phyloP scores from a whole-genome alignment of 2,329 filamentous ascomycete genomes.

The Fusarium pseudocircinatum region DNA sequence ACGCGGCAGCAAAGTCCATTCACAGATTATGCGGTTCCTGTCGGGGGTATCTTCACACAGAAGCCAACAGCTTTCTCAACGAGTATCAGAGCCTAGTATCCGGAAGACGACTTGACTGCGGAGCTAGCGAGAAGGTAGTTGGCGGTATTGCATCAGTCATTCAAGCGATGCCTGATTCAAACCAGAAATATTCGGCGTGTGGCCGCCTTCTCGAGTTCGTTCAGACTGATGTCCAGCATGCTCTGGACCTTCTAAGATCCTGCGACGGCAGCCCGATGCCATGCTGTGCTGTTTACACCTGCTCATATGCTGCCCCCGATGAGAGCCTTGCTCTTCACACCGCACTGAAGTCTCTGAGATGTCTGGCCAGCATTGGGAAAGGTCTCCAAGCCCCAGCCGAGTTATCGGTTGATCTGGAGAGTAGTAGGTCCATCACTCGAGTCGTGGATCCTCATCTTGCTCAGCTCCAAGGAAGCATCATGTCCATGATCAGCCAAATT shows the following conservation, averaged over 20 bases:
- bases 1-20: constrained; percentile 79
- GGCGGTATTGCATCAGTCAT: constrained; percentile 79
- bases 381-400: constrained; percentile 77
- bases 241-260: constrained; percentile 36
- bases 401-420: constrained; percentile 72
- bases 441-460: constrained; percentile 34
- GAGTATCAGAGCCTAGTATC: constrained; percentile 74
- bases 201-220: constrained; percentile 57
- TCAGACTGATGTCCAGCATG: constrained; percentile 61
- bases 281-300: constrained; percentile 39
- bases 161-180: constrained; percentile 73
- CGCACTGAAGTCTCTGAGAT: constrained; percentile 68
- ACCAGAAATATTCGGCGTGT: constrained; percentile 61
- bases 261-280: constrained; percentile 14
- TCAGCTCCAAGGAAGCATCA: constrained; percentile 57
- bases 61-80: constrained; percentile 74
- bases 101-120: constrained; percentile 65
- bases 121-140: constrained; percentile 77
- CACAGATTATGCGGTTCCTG: constrained; percentile 79
- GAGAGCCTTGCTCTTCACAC: constrained; percentile 60
- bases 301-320: constrained; percentile 45
- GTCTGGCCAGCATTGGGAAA: constrained; percentile 75
- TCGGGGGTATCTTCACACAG: constrained; percentile 71
- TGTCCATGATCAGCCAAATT: constrained; percentile 58
- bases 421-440: constrained; percentile 44